Evolutionary conservation across 805 yeast species (phyloP).

Genomic region (Ascoidea tarda): DNA sequence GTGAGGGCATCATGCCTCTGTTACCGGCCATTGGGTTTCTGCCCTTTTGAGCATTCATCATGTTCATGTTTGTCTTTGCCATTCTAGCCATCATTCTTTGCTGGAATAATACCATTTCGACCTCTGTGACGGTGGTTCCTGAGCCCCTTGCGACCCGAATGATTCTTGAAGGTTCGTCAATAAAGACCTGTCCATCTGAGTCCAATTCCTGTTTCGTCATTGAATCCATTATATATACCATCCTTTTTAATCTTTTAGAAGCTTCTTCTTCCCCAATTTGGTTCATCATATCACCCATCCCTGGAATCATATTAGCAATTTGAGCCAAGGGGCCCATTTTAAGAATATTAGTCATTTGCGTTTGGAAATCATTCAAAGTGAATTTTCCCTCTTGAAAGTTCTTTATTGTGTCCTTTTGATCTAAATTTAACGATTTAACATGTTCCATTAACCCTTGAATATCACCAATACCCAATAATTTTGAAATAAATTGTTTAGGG

Average conservation of each 20-base stretch:
- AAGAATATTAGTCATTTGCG: slow-evolving; percentile 88
- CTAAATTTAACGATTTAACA: slow-evolving; percentile 74
- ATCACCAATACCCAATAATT: slow-evolving; percentile 89
- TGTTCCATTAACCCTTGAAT: slow-evolving; percentile 90
- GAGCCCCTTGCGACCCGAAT: slow-evolving; percentile 89
- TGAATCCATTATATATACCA: slow-evolving; percentile 88
- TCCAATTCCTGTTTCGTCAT: slow-evolving; percentile 90
- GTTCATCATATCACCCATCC: slow-evolving; percentile 72
- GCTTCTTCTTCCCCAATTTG: slow-evolving; percentile 91
- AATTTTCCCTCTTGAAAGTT: slow-evolving; percentile 92
- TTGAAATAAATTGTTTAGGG: slow-evolving; percentile 82
- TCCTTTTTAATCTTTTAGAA: slow-evolving; percentile 64
- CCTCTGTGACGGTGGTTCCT: slow-evolving; percentile 85
- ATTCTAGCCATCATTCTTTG: slow-evolving; percentile 83
- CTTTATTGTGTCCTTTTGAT: slow-evolving; percentile 82
- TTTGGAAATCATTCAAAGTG: slow-evolving; percentile 80
- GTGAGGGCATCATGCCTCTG: slow-evolving; percentile 28
- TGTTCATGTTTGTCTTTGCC: slow-evolving; percentile 33
- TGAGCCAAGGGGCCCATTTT: slow-evolving; percentile 95
- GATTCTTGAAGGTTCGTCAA: slow-evolving; percentile 71
- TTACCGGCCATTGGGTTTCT: slow-evolving; percentile 51
- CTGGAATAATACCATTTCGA: slow-evolving; percentile 82
- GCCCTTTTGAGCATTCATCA: slow-evolving; percentile 32
- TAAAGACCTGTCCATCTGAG: slow-evolving; percentile 73
- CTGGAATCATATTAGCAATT: slow-evolving; percentile 92